Evolutionary conservation across 2,329 filamentous ascomycete species (phyloP).

Genomic region (Hymenotorrendiella dingleyae): DNA sequence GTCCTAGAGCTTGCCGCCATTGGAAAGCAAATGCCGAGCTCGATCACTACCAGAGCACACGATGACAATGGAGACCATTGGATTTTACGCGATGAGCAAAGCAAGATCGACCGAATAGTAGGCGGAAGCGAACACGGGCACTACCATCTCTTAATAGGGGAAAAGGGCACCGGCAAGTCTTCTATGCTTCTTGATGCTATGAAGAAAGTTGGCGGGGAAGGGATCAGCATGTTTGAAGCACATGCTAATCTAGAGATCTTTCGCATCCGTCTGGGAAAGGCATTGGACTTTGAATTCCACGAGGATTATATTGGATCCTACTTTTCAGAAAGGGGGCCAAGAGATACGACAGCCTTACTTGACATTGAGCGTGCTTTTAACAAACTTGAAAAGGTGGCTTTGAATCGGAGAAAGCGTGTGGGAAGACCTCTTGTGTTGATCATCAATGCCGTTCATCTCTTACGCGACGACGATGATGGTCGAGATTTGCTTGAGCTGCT

Average conservation of each 20-base stretch:
- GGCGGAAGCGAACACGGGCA: conserved; percentile 67
- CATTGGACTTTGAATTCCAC: conserved; percentile 92
- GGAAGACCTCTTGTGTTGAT: conserved; percentile 79
- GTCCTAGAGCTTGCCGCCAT: conserved; percentile 74
- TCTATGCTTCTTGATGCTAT: conserved; percentile 96
- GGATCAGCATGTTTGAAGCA: conserved; percentile 91
- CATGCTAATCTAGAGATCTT: conserved; percentile 95
- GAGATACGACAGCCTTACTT: conserved; percentile 84
- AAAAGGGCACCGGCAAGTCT: conserved; percentile 95
- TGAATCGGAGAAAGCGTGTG: conserved; percentile 55
- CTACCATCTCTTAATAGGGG: conserved; percentile 87
- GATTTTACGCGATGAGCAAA: conserved; percentile 80
- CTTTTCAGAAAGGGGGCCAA: conserved; percentile 87
- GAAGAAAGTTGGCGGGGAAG: conserved; percentile 83
- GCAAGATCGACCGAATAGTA: conserved; percentile 75
- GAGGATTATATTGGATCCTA: conserved; percentile 97
- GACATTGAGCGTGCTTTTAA: conserved; percentile 97
- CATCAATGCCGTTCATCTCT: conserved; percentile 87
- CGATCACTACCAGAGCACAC: conserved; percentile 33
- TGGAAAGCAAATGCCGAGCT: conserved; percentile 48
- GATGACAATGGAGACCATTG: conserved; percentile 50
- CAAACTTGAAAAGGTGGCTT: conserved; percentile 92
- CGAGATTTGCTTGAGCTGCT: conserved; percentile 88
- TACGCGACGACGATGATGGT: conserved; percentile 89
- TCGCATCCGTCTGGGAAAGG: conserved; percentile 84